Percentiles rank a stretch among this genome's conserved stretches.
phyloP scores from a whole-genome alignment of 73 alveolate genomes.

The Breviolum minutum region DNA sequence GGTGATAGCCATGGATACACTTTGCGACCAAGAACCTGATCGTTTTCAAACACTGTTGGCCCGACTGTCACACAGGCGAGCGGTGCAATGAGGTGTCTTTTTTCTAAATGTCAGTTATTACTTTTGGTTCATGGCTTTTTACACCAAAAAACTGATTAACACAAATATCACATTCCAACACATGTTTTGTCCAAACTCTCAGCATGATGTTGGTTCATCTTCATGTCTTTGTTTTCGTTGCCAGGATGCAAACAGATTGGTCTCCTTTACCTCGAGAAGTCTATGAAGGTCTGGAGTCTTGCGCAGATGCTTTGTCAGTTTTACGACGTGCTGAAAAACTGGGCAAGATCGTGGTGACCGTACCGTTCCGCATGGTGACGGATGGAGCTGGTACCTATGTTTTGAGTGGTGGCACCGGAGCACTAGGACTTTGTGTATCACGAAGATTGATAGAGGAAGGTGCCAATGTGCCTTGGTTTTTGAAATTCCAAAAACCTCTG shows the following conservation, averaged over 20 bases:
- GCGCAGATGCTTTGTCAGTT: constrained; percentile 35
- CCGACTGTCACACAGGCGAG: not conserved
- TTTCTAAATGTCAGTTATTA: not conserved
- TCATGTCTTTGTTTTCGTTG: not conserved
- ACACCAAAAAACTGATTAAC: too few species aligned
- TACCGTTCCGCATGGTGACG: not conserved
- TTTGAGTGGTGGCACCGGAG: constrained; percentile 75
- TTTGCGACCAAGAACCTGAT: constrained; percentile 34
- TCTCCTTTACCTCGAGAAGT: constrained; percentile 16
- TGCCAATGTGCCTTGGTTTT: constrained; percentile 7
- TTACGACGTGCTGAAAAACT: constrained; percentile 36
- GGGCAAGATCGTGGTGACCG: constrained; percentile 14
- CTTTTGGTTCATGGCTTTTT: not conserved
- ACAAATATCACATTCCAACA: too few species aligned
- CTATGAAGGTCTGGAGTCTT: constrained; percentile 20
- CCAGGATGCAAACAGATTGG: constrained; percentile 58
- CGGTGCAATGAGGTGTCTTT: not conserved
- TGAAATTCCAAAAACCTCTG: too few species aligned
- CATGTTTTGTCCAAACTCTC: not conserved
- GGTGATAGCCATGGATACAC: constrained; percentile 81
- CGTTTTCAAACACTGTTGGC: not conserved
- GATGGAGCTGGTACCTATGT: not conserved
- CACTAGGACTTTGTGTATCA: constrained; percentile 61
- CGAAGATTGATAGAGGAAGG: constrained; percentile 71
- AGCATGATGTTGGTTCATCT: not conserved